These are phyloP conservation scores for Mucor lusitanicus DNA, from an alignment of 371 early-diverging fungal species.

Conservation along the genomic window DNA sequence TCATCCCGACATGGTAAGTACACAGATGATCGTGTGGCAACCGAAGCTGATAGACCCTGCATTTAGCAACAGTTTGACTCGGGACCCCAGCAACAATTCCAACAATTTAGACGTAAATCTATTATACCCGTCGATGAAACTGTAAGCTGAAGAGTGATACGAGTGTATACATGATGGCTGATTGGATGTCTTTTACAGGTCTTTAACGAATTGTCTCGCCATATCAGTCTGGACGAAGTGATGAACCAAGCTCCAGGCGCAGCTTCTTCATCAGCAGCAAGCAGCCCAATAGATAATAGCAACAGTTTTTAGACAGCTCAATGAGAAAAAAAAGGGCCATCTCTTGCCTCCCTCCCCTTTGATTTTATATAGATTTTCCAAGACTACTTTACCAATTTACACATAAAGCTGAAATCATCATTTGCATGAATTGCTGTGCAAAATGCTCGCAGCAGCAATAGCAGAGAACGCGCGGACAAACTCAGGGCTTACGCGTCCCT, in stretches of 20 bases:
- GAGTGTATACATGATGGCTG: background rate
- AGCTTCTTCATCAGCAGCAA: constrained; percentile 22
- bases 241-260: constrained; percentile 57
- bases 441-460: background rate
- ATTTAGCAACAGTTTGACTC: constrained; percentile 69
- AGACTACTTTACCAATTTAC: background rate
- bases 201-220: constrained; percentile 79
- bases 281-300: constrained; percentile 20
- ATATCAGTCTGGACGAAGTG: constrained; percentile 85
- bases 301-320: background rate
- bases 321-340: background rate
- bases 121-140: constrained; percentile 78
- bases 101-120: constrained; percentile 87
- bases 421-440: background rate
- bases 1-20: constrained; percentile 49
- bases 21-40: no score
- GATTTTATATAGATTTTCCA: background rate
- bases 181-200: constrained; percentile 34
- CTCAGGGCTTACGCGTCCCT: constrained; percentile 2
- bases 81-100: constrained; percentile 56
- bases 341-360: background rate
- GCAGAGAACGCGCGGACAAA: background rate
- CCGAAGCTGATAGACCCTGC: background rate
- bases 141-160: constrained; percentile 1
- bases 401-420: no score